phyloP scores from a whole-genome alignment of 2,329 filamentous ascomycete genomes.

The Ophiostoma ips region DNA sequence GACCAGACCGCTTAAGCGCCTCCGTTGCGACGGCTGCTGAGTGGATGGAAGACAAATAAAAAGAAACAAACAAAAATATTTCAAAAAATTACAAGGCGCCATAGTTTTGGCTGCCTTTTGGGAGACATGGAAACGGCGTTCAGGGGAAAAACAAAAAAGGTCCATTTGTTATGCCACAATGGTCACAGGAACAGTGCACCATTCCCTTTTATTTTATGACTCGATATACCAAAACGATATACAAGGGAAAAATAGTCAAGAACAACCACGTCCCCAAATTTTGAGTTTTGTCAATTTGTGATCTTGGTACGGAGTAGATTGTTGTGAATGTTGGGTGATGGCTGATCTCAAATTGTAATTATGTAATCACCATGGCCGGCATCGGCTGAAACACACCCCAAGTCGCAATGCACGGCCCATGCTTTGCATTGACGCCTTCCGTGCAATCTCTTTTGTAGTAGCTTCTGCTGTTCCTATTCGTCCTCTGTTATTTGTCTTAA shows the following conservation, averaged over 20 bases:
- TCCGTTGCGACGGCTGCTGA: neutral
- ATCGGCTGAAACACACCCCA: too few species aligned
- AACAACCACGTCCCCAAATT: neutral
- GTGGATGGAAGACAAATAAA: neutral
- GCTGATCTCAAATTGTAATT: neutral
- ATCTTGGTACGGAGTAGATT: too few species aligned
- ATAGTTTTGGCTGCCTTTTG: constrained; percentile 4
- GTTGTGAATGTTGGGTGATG: neutral
- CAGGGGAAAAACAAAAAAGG: constrained; percentile 18
- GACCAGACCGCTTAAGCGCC: constrained; percentile 49
- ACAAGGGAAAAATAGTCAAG: constrained; percentile 6
- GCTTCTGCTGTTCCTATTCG: too few species aligned
- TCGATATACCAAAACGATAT: constrained; percentile 5
- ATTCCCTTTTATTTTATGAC: neutral
- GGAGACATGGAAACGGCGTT: constrained; percentile 27
- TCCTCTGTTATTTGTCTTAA: too few species aligned
- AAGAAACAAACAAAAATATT: constrained; percentile 2
- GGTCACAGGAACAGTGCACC: constrained; percentile 6
- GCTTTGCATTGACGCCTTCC: too few species aligned
- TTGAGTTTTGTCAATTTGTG: neutral
- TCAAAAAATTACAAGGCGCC: neutral
- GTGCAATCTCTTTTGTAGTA: too few species aligned
- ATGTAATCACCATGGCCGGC: too few species aligned
- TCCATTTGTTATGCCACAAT: constrained; percentile 6
- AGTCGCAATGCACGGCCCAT: too few species aligned